These are phyloP conservation scores for Pestalotiopsis sp. DNA, from an alignment of 2,329 filamentous ascomycete species.

Conservation along the genomic window DNA sequence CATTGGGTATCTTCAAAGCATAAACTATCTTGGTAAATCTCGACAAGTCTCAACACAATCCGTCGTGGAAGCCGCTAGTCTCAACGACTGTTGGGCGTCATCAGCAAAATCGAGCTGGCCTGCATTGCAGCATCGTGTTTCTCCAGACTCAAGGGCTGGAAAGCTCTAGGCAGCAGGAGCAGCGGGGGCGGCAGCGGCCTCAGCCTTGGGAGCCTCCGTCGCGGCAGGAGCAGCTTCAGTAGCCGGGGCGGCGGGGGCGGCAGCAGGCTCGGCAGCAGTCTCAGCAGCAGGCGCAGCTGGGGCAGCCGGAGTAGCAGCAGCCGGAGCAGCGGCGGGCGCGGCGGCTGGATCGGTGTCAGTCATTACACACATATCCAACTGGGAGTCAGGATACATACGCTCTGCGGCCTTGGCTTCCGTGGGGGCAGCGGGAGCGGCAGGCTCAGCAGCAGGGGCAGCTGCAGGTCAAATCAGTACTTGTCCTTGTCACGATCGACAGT, in stretches of 20 bases:
- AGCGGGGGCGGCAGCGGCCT: slow-evolving; percentile 7
- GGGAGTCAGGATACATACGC: neutral
- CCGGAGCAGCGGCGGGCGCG: neutral
- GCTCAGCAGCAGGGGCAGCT: neutral
- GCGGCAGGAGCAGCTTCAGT: neutral
- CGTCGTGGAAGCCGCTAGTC: neutral
- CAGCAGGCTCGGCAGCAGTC: neutral
- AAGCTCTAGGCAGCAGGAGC: neutral
- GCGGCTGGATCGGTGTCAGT: neutral
- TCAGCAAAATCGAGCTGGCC: neutral
- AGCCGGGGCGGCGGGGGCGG: neutral
- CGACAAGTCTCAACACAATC: neutral
- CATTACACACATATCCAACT: neutral
- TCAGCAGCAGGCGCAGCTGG: neutral
- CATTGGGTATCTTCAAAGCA: slow-evolving; percentile 9
- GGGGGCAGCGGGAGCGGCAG: slow-evolving; percentile 5
- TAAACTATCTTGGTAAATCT: slow-evolving; percentile 1
- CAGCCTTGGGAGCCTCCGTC: slow-evolving; percentile 10
- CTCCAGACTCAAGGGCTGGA: neutral
- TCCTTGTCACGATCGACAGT: neutral
- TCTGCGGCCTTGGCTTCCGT: slow-evolving; percentile 3
- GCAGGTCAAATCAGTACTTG: neutral
- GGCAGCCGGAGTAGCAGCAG: neutral
- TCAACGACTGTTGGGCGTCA: neutral
- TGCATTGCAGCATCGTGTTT: neutral